phyloP scores from a whole-genome alignment of 345 rosid species.

The Garcia nutans region DNA sequence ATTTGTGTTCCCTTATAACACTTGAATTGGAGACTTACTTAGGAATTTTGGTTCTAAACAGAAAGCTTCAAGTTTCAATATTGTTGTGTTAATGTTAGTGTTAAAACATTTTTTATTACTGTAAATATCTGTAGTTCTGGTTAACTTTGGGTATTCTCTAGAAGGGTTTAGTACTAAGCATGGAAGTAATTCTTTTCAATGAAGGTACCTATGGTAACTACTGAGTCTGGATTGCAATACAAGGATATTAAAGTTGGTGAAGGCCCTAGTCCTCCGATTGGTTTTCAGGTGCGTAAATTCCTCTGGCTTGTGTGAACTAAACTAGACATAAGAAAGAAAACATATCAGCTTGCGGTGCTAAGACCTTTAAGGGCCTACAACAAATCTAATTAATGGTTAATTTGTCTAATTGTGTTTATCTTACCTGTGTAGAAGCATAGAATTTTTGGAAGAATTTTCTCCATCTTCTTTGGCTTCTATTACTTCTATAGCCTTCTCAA shows the following conservation, averaged over 20 bases:
- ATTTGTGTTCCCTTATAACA: no score
- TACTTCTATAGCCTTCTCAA: background rate
- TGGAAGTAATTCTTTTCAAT: constrained; percentile 14
- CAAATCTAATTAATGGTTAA: background rate
- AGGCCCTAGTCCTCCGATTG: constrained; percentile 89
- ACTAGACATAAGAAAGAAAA: background rate
- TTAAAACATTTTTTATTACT: no score
- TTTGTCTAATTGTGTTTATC: background rate
- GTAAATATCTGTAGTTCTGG: background rate
- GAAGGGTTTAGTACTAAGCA: constrained; percentile 12
- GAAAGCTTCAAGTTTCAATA: no score
- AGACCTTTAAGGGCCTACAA: background rate
- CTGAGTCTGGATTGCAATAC: constrained; percentile 85
- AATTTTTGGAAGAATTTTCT: background rate
- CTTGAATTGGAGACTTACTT: no score
- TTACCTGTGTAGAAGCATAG: background rate
- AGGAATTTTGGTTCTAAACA: no score
- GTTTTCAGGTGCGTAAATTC: constrained; percentile 63
- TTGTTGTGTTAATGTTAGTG: no score
- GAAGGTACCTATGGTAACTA: constrained; percentile 86
- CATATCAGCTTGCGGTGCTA: background rate
- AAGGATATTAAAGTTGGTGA: constrained; percentile 85
- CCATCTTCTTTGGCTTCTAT: background rate
- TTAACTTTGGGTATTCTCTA: background rate
- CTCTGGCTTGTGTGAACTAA: background rate